Evolutionary conservation across 139 green algal species (phyloP).

Genomic region (Chlorella sp.): DNA sequence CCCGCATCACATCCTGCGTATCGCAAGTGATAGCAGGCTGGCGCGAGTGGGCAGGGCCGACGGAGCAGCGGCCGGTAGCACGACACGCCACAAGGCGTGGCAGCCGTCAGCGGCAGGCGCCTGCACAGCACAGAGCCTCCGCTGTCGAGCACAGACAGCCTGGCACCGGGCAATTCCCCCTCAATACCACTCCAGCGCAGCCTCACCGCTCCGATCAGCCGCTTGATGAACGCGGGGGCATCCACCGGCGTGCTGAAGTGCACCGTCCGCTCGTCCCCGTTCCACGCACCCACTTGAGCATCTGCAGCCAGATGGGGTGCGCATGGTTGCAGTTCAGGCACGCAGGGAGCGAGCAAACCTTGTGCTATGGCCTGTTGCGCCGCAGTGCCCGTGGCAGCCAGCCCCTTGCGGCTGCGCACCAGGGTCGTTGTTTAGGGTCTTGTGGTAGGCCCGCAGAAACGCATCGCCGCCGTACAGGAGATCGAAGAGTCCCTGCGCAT

Average conservation of each 20-base stretch:
- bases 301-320: background rate
- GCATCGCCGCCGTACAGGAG: slow-evolving; percentile 3
- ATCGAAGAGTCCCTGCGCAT: slow-evolving; percentile 15
- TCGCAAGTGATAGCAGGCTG: too few species aligned
- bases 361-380: background rate
- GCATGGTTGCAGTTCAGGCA: background rate
- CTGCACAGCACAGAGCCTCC: too few species aligned
- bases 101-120: too few species aligned
- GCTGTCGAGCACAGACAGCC: too few species aligned
- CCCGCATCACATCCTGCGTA: slow-evolving; percentile 3
- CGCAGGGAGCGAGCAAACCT: background rate
- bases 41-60: too few species aligned
- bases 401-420: too few species aligned
- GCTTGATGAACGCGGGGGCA: slow-evolving; percentile 37
- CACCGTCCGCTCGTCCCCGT: slow-evolving; percentile 1
- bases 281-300: slow-evolving; percentile 10
- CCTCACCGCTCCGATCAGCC: slow-evolving; percentile 15
- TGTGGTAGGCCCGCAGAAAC: slow-evolving; percentile 10
- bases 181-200: too few species aligned
- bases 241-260: slow-evolving; percentile 38
- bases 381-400: too few species aligned
- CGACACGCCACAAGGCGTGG: too few species aligned
- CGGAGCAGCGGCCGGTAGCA: too few species aligned
- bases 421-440: slow-evolving; percentile 26
- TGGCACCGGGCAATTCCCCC: too few species aligned